phyloP scores from a whole-genome alignment of 371 early-diverging fungal genomes.

The Capillidium rhysosporum region DNA sequence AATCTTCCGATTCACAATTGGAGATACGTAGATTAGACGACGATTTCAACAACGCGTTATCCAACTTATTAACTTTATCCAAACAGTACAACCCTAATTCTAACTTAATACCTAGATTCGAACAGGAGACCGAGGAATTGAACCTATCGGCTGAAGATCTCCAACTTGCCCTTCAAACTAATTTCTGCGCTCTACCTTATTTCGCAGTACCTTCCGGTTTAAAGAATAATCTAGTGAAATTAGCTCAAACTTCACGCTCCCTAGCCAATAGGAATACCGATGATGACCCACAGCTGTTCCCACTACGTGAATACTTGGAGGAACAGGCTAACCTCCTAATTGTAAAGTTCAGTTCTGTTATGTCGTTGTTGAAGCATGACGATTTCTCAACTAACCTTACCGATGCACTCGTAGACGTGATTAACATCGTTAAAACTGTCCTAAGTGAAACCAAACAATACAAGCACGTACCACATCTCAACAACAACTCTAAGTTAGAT shows the following conservation, averaged over 20 bases:
- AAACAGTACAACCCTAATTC: background rate
- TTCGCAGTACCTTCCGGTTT: background rate
- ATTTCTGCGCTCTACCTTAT: conserved; percentile 4
- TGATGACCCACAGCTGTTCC: background rate
- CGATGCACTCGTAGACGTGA: background rate
- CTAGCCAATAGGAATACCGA: background rate
- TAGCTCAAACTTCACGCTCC: background rate
- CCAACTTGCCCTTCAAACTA: conserved; percentile 1
- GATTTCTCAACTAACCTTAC: background rate
- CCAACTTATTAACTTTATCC: background rate
- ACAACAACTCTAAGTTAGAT: background rate
- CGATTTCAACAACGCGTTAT: background rate
- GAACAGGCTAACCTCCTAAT: background rate
- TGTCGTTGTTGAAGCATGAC: background rate
- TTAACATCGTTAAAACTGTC: background rate
- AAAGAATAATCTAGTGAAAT: background rate
- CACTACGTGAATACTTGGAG: conserved; percentile 2
- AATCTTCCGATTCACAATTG: too few relatives aligned
- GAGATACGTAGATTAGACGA: background rate
- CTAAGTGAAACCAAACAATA: conserved; percentile 1
- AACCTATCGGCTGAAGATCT: background rate
- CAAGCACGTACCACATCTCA: background rate
- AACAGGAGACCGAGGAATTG: background rate
- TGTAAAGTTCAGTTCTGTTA: background rate
- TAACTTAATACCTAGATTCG: background rate